A percentile compares a stretch with the other conserved stretches of the same genome.
These are phyloP conservation scores for Raphidocelis subcapitata DNA, from an alignment of 139 green algal genomes.

Conservation along the genomic window DNA sequence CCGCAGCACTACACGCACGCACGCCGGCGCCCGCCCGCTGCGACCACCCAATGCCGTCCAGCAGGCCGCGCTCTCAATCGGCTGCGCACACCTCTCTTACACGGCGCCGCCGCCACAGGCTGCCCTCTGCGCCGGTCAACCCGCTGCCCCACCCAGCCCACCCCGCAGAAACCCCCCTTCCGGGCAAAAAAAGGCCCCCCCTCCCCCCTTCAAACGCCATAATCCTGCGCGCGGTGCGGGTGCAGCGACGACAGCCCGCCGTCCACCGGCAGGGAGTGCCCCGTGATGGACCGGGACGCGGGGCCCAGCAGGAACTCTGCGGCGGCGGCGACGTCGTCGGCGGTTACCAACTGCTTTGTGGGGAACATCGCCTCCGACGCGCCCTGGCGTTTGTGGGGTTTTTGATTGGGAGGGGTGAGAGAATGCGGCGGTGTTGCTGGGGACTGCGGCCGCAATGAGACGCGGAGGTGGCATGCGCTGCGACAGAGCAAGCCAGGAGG, in stretches of 20 bases:
- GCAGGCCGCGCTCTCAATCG: too few relatives aligned
- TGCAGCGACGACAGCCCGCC: conserved; percentile 31
- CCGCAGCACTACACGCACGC: too few relatives aligned
- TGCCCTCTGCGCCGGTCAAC: too few relatives aligned
- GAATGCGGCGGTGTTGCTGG: not conserved
- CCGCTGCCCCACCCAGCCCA: too few relatives aligned
- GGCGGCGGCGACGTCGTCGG: conserved; percentile 55
- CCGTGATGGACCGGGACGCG: conserved; percentile 36
- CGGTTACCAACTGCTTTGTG: not conserved
- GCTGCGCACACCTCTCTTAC: too few relatives aligned
- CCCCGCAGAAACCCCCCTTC: too few relatives aligned
- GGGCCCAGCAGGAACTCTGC: conserved; percentile 72
- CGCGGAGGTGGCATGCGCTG: too few relatives aligned
- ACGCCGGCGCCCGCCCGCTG: too few relatives aligned
- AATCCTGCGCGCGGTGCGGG: conserved; percentile 15
- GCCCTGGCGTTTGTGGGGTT: too few relatives aligned
- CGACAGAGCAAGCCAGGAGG: not conserved
- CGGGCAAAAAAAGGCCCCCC: too few relatives aligned
- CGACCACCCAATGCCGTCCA: too few relatives aligned
- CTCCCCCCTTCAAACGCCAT: conserved; percentile 16
- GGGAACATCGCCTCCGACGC: not conserved
- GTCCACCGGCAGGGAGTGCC: conserved; percentile 34
- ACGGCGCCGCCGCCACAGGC: too few relatives aligned
- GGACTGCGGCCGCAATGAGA: not conserved
- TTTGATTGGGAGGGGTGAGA: not conserved